Conservation (phyloP, 176 grass and related monocot genomes). For the Alopecurus myosuroides region DNA sequence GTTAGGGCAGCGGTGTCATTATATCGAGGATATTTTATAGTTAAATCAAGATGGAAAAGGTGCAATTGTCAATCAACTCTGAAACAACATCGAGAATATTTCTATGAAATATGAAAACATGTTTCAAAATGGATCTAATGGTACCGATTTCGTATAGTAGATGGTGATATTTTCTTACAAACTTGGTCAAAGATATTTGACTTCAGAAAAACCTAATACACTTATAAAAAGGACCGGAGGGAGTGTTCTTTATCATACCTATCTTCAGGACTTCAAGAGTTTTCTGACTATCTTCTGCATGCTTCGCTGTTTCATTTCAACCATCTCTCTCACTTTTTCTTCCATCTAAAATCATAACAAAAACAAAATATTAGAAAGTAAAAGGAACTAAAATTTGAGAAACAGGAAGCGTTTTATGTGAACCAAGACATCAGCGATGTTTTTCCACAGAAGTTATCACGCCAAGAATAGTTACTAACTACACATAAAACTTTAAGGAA, state of each 20-base stretch:
- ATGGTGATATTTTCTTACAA: no score
- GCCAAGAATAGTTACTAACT: not conserved
- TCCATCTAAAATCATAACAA: conserved; percentile 71
- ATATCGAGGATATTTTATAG: no score
- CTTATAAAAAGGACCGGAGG: no score
- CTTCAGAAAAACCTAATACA: no score
- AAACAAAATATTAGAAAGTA: not conserved
- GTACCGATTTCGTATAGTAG: no score
- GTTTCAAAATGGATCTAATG: no score
- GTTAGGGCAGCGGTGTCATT: no score
- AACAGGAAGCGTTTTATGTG: not conserved
- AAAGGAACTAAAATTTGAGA: not conserved
- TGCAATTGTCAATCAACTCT: no score
- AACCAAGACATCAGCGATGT: not conserved
- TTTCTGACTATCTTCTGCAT: conserved; percentile 98
- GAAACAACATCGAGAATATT: no score
- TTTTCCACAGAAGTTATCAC: not conserved
- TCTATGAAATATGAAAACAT: no score
- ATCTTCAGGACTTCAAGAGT: conserved; percentile 94
- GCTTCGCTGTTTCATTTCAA: conserved; percentile 99
- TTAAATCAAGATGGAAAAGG: no score
- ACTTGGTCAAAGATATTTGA: no score
- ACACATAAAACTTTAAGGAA: not conserved
- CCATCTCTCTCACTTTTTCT: conserved; percentile 98
- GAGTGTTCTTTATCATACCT: conserved; percentile 48